Conservation (phyloP, 345 rosid species). For the Pseudoturritis turrita region DNA sequence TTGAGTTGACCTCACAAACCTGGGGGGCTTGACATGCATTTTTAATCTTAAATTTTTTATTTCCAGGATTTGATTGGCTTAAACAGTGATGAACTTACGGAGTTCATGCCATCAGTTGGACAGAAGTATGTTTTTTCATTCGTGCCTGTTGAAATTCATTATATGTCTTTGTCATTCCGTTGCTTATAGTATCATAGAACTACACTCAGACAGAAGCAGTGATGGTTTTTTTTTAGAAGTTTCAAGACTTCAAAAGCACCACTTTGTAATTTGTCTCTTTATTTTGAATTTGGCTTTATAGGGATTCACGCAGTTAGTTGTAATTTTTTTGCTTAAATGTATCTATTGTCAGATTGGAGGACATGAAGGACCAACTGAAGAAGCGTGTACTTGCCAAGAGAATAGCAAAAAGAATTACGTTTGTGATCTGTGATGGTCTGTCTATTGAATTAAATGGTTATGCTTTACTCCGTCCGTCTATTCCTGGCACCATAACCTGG, state of each 20-base stretch:
- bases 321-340: constrained; percentile 1
- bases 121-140: constrained; percentile 48
- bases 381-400: constrained; percentile 83
- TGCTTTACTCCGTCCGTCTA: constrained; percentile 80
- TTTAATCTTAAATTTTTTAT: too few relatives aligned
- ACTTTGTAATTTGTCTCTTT: background rate
- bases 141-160: background rate
- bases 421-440: constrained; percentile 52
- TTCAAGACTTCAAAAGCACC: background rate
- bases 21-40: too few relatives aligned
- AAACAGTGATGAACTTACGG: constrained; percentile 53
- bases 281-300: background rate
- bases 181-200: background rate
- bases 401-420: constrained; percentile 56
- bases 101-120: constrained; percentile 58
- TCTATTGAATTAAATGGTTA: constrained; percentile 78
- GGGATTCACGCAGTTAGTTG: background rate
- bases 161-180: background rate
- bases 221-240: background rate
- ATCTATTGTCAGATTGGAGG: constrained; percentile 59
- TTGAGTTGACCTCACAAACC: background rate
- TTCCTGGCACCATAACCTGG: constrained; percentile 85
- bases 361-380: constrained; percentile 85
- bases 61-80: constrained; percentile 80
- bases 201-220: background rate